Percentiles rank a stretch among this genome's conserved stretches.
Conservation (phyloP, 495 filamentous ascomycete species). For the Penicillium argentinense region DNA sequence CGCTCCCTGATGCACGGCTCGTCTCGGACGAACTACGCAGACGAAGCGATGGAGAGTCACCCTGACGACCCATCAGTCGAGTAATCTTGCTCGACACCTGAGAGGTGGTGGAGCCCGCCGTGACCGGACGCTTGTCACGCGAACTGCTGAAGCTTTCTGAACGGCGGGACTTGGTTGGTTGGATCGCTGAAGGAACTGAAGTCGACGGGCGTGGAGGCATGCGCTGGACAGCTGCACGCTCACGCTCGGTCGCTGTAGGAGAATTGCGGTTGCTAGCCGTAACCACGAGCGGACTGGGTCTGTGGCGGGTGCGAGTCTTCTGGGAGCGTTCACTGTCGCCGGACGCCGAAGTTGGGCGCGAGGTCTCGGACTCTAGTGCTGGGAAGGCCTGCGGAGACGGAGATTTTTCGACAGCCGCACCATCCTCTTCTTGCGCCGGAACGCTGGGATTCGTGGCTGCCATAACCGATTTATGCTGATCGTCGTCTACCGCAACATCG, state of each 20-base stretch:
- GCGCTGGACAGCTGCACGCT: constrained; percentile 54
- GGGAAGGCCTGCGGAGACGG: neutral
- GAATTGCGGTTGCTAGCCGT: constrained; percentile 24
- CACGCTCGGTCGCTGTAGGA: constrained; percentile 23
- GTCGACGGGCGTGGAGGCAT: constrained; percentile 35
- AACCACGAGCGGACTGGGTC: constrained; percentile 28
- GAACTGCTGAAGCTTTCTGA: constrained; percentile 48
- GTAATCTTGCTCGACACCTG: constrained; percentile 54
- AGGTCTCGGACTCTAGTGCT: constrained; percentile 5
- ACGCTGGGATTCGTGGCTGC: constrained; percentile 6
- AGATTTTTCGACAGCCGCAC: constrained; percentile 1
- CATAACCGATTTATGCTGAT: constrained; percentile 22
- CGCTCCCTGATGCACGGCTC: constrained; percentile 36
- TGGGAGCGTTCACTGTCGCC: constrained; percentile 41
- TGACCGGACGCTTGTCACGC: constrained; percentile 52
- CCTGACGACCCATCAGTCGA: constrained; percentile 47
- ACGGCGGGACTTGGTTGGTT: constrained; percentile 30
- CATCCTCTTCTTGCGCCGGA: constrained; percentile 11
- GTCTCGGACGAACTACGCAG: constrained; percentile 51
- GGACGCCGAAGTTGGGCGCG: constrained; percentile 27
- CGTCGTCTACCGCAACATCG: constrained; percentile 18
- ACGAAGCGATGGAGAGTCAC: constrained; percentile 41
- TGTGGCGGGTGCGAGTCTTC: constrained; percentile 26
- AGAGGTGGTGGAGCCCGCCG: constrained; percentile 54
- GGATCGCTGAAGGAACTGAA: constrained; percentile 30